phyloP scores from a whole-genome alignment of 257 asterid species.

The Buddleja alternifolia region DNA sequence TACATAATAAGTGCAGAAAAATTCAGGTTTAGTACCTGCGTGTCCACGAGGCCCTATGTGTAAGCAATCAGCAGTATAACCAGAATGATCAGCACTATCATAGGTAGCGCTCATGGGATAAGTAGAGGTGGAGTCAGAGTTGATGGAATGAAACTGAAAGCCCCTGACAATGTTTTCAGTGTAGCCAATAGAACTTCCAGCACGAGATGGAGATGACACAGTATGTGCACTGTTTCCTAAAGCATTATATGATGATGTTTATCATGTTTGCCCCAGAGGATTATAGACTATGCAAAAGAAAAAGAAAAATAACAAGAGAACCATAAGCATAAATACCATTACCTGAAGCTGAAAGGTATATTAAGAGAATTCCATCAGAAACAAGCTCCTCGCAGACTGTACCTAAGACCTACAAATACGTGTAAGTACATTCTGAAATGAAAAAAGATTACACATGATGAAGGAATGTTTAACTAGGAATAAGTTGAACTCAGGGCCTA shows the following conservation, averaged over 20 bases:
- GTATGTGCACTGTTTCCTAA: slow-evolving; percentile 60
- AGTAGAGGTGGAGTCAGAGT: slow-evolving; percentile 50
- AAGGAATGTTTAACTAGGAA: slow-evolving; percentile 12
- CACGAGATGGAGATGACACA: slow-evolving; percentile 57
- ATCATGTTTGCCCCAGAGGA: slow-evolving; percentile 25
- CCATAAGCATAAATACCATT: slow-evolving; percentile 30
- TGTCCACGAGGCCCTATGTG: slow-evolving; percentile 74
- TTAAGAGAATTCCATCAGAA: slow-evolving; percentile 81
- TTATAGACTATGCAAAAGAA: slow-evolving; percentile 14
- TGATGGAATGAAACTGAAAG: slow-evolving; percentile 58
- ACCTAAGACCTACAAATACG: slow-evolving; percentile 78
- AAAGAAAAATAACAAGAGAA: slow-evolving; percentile 22
- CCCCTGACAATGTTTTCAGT: slow-evolving; percentile 56
- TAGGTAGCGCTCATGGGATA: slow-evolving; percentile 41
- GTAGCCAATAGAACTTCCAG: slow-evolving; percentile 51
- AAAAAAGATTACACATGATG: slow-evolving; percentile 23
- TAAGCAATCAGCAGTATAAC: slow-evolving; percentile 54
- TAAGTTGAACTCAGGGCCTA: slow-evolving; percentile 11
- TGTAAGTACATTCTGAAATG: slow-evolving; percentile 30
- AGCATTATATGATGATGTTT: slow-evolving; percentile 33
- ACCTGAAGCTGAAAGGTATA: slow-evolving; percentile 86
- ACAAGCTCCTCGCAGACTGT: slow-evolving; percentile 94
- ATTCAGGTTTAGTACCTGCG: slow-evolving; percentile 58
- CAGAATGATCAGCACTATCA: slow-evolving; percentile 49
- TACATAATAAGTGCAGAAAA: background rate